Evolutionary conservation across 495 filamentous ascomycete species (phyloP).

Genomic region (Apiosordaria backusii): DNA sequence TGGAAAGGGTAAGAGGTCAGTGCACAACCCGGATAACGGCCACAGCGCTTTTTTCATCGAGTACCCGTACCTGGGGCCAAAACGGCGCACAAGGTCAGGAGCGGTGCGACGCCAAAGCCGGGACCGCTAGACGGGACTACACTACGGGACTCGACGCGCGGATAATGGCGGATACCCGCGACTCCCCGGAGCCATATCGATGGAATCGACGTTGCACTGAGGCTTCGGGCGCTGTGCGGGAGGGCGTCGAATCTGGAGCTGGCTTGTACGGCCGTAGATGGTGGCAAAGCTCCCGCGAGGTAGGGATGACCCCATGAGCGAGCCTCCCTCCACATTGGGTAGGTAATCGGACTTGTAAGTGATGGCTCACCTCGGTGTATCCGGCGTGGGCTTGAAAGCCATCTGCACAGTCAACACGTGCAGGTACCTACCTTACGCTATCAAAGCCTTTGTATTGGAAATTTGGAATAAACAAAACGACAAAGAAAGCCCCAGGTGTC

Average conservation of each 20-base stretch:
- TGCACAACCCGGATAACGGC: neutral
- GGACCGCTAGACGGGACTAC: neutral
- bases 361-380: neutral
- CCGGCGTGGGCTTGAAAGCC: slow-evolving; percentile 1
- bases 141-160: slow-evolving; percentile 3
- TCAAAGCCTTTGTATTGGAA: too few species aligned
- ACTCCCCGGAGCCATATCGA: slow-evolving; percentile 18
- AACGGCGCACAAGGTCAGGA: slow-evolving; percentile 1
- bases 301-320: neutral
- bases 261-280: slow-evolving; percentile 30
- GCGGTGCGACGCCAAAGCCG: neutral
- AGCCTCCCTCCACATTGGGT: neutral
- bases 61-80: slow-evolving; percentile 6
- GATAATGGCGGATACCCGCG: slow-evolving; percentile 14
- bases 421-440: too few species aligned
- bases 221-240: slow-evolving; percentile 11
- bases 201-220: slow-evolving; percentile 15
- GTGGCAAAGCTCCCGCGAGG: neutral
- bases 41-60: slow-evolving; percentile 1
- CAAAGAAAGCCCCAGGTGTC: too few species aligned
- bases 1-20: neutral
- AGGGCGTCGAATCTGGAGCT: slow-evolving; percentile 20
- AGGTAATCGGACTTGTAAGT: neutral
- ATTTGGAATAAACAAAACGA: too few species aligned
- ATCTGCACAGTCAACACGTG: too few species aligned